Conservation (phyloP, 1,284 basidiomycete species). For the Cerrena zonata region DNA sequence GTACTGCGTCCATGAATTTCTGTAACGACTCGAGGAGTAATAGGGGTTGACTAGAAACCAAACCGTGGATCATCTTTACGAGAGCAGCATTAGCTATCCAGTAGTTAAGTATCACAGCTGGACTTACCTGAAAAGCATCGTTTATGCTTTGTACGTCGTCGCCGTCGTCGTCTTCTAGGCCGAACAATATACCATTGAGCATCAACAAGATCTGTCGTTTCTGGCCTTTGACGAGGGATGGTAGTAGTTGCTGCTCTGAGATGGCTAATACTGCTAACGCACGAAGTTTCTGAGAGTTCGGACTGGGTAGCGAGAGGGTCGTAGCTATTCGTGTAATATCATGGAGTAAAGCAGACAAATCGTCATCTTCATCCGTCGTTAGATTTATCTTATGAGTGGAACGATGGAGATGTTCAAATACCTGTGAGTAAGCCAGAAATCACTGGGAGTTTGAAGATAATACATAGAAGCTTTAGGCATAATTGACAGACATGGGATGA, state of each 20-base stretch:
- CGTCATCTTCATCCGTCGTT: background rate
- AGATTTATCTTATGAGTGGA: background rate
- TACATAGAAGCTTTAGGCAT: background rate
- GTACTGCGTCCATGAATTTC: background rate
- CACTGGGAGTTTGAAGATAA: constrained; percentile 1
- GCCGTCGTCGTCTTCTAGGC: background rate
- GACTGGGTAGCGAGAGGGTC: background rate
- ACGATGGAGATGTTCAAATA: background rate
- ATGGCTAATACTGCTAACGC: background rate
- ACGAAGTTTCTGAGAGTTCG: background rate
- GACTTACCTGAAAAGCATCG: background rate
- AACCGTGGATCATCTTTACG: background rate
- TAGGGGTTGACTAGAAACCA: background rate
- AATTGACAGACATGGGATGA: background rate
- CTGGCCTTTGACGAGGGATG: background rate
- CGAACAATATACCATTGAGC: background rate
- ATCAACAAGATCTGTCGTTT: background rate
- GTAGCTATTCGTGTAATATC: background rate
- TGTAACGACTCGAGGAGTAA: background rate
- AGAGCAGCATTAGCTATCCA: background rate
- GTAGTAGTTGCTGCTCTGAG: background rate
- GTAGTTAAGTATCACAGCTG: background rate
- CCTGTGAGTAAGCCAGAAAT: background rate
- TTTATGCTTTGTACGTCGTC: background rate
- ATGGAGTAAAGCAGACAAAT: background rate